A percentile compares a stretch with the other conserved stretches of the same genome.
Evolutionary conservation across 2,329 filamentous ascomycete genomes (phyloP).

Genomic region (Aspergillus nomiae): DNA sequence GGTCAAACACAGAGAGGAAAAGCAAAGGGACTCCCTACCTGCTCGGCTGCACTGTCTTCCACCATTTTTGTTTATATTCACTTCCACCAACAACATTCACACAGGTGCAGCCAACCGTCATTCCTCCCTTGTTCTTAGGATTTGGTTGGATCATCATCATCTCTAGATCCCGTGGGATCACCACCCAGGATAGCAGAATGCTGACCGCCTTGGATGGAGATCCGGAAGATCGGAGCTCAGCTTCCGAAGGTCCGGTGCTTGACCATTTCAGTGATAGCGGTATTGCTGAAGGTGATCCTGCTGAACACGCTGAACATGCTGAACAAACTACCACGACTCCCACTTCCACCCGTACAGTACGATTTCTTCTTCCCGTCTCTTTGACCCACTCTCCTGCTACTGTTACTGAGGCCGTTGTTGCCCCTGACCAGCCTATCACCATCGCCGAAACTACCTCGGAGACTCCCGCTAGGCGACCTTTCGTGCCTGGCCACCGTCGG

Average conservation of each 20-base stretch:
- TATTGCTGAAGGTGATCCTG: not conserved
- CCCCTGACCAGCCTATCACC: constrained; percentile 25
- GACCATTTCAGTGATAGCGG: constrained; percentile 20
- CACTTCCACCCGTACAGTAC: not conserved
- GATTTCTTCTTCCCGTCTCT: not conserved
- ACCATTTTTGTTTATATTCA: not conserved
- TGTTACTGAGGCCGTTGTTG: not conserved
- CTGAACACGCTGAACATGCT: not conserved
- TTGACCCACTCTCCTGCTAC: not conserved
- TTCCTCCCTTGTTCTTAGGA: not conserved
- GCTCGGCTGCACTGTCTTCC: not conserved
- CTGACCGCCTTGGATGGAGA: constrained; percentile 14
- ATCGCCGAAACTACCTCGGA: constrained; percentile 31
- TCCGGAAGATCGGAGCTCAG: constrained; percentile 17
- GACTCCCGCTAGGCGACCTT: constrained; percentile 35
- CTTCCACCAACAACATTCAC: not conserved
- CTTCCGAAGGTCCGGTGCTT: constrained; percentile 26
- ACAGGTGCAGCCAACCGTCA: too few relatives aligned
- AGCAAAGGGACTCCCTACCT: not conserved
- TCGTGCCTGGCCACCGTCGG: constrained; percentile 43
- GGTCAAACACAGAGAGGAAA: not conserved
- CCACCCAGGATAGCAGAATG: constrained; percentile 8
- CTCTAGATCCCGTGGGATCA: not conserved
- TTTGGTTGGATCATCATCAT: not conserved
- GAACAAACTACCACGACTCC: not conserved